phyloP scores from a whole-genome alignment of 176 grass and related monocot genomes.

The Juncus inflexus region DNA sequence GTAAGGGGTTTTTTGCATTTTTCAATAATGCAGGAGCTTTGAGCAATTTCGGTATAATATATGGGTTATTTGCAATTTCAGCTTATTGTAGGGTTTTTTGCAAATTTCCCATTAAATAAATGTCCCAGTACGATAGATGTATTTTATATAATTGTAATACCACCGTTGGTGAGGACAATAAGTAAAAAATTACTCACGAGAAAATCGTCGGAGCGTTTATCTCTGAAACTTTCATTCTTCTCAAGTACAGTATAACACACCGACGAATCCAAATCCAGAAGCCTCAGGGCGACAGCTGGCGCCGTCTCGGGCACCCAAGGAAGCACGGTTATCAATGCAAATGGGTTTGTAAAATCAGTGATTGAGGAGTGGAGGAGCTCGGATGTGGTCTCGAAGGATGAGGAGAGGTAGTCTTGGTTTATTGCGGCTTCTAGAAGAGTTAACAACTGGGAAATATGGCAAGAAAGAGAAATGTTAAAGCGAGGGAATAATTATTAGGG shows the following conservation, averaged over 20 bases:
- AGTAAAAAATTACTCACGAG: slow-evolving; percentile 39
- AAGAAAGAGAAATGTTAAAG: slow-evolving; percentile 3
- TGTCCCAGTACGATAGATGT: neutral
- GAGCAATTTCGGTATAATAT: no score
- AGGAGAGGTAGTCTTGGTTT: slow-evolving; percentile 61
- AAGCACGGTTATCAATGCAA: slow-evolving; percentile 53
- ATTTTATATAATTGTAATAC: neutral
- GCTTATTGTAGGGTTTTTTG: no score
- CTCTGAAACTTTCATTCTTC: slow-evolving; percentile 48
- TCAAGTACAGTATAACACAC: slow-evolving; percentile 53
- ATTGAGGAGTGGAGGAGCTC: slow-evolving; percentile 55
- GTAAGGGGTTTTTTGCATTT: no score
- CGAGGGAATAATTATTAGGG: neutral
- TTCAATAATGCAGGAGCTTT: no score
- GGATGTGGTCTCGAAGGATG: slow-evolving; percentile 64
- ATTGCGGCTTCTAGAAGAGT: slow-evolving; percentile 79
- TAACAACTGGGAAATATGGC: slow-evolving; percentile 48
- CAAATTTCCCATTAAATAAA: no score
- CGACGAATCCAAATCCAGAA: slow-evolving; percentile 68
- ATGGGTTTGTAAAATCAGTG: slow-evolving; percentile 27
- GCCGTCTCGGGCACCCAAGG: slow-evolving; percentile 74
- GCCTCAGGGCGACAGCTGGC: slow-evolving; percentile 72
- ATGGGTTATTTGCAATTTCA: no score
- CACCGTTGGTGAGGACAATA: no score
- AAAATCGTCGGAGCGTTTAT: slow-evolving; percentile 46